These are phyloP conservation scores for Logfia minima DNA, from an alignment of 129 eudicot species.

Conservation along the genomic window DNA sequence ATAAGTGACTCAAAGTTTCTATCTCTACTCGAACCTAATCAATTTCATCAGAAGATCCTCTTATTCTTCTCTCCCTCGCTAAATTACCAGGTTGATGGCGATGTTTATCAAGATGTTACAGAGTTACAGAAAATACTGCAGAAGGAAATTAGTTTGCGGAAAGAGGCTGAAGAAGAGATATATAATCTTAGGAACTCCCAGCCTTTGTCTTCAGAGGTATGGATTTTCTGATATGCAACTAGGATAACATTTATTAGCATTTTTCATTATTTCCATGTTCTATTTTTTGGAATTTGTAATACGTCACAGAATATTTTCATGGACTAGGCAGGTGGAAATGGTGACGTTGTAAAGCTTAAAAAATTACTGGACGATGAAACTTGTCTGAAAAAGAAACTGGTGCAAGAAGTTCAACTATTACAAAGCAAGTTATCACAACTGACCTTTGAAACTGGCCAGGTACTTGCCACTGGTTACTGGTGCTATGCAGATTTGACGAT, in stretches of 20 bases:
- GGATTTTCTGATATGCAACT: slow-evolving; percentile 6
- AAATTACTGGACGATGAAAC: slow-evolving; percentile 67
- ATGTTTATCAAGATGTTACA: slow-evolving; percentile 46
- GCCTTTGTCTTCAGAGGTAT: slow-evolving; percentile 51
- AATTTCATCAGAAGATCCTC: background rate
- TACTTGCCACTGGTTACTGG: slow-evolving; percentile 16
- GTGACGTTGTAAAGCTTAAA: slow-evolving; percentile 51
- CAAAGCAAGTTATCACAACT: slow-evolving; percentile 67
- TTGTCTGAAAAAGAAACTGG: slow-evolving; percentile 63
- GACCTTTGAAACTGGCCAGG: slow-evolving; percentile 69
- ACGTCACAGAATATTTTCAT: slow-evolving; percentile 25
- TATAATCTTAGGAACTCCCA: slow-evolving; percentile 55
- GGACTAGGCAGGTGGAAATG: slow-evolving; percentile 65
- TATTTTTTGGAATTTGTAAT: slow-evolving; percentile 6
- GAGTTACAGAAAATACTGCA: slow-evolving; percentile 62
- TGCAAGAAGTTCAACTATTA: slow-evolving; percentile 64
- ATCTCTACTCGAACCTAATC: background rate
- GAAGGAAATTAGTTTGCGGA: slow-evolving; percentile 53
- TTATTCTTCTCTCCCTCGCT: slow-evolving; percentile 1
- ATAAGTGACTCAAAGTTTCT: background rate
- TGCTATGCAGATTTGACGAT: background rate
- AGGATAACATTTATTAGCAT: slow-evolving; percentile 14
- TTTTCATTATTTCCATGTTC: background rate
- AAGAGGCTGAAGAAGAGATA: slow-evolving; percentile 77
- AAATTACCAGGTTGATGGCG: slow-evolving; percentile 35